Evolutionary conservation across 1,284 basidiomycete genomes (phyloP), one percentile per base, ranked within the genome.

Genomic region (Sanghuangporus baumii): DNA sequence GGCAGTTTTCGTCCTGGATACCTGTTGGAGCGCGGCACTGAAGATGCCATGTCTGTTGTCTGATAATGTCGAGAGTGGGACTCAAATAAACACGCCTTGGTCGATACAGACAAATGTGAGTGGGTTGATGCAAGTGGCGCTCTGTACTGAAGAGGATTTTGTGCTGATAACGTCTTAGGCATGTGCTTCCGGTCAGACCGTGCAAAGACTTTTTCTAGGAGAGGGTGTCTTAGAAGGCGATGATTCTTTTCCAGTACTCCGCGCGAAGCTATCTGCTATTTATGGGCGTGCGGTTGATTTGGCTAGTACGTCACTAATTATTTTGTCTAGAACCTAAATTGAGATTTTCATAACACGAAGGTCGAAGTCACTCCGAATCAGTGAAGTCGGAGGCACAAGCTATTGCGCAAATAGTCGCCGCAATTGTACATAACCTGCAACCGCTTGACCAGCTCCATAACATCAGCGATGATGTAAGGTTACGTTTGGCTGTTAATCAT

Each of bases 1-100:
- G 88, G 82, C 85, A 65, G 85, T 87, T 11, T 89, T 84, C 70
- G 79, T 81, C 62, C 72, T 89, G 64, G 88, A 90, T 70, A 79
- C 82, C 37, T 74, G 72, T 61, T 88, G 87, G 85, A 83, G 87
- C 23, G 80, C 82, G 3, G 78, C 82, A 11, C 75, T 88, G 4
- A 81, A 81, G 40, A 81, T 81, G 65, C 85, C 86, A 0, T 69
- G 69, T 34, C 70, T 68, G 6, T 67, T 77, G 3, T 73, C 75
- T 16, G 76, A 83, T 52, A 81, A 74, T 52, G 69, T 69, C 18
- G 67, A 64, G 12, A 63, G 68, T 16, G 69, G 69, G 3, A 69
- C 69, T 18, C 78, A 82, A 26, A 83, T 88, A 41, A 80, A 81
- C 62, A 84, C 83, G 66, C 86, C 87, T 8, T 89, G 87, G 84